Evolutionary conservation across 257 asterid genomes (phyloP).

Genomic region (Solanum neorickii): DNA sequence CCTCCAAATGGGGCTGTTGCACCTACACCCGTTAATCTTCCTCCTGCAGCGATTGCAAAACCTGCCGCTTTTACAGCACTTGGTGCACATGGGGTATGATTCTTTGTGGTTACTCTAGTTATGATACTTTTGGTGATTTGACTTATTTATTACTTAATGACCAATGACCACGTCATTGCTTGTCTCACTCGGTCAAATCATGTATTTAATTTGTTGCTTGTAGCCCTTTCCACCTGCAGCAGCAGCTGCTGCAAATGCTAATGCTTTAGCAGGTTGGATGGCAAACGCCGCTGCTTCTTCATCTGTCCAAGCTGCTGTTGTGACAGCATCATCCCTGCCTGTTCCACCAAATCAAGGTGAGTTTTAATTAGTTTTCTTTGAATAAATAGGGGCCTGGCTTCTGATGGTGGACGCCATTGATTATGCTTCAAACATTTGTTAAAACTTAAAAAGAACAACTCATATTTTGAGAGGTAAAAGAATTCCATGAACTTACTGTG

Average conservation of each 20-base stretch:
- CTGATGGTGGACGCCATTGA: neutral
- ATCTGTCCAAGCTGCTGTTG: conserved; percentile 95
- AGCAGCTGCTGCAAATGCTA: conserved; percentile 74
- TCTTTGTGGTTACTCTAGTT: neutral
- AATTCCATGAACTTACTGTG: neutral
- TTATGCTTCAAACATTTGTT: neutral
- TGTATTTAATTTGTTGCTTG: conserved; percentile 7
- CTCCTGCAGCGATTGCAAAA: conserved; percentile 67
- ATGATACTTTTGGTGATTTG: neutral
- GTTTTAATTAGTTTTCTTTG: neutral
- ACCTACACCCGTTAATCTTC: conserved; percentile 67
- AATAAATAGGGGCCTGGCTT: neutral
- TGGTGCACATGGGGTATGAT: conserved; percentile 83
- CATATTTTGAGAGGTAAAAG: neutral
- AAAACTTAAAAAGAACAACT: neutral
- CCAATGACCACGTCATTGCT: neutral
- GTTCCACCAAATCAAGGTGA: conserved; percentile 80
- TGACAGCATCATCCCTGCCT: conserved; percentile 82
- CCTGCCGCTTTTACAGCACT: conserved; percentile 64
- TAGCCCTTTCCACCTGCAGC: conserved; percentile 89
- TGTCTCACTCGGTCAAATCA: neutral
- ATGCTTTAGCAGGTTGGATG: conserved; percentile 98
- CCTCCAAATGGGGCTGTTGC: conserved; percentile 83
- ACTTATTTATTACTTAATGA: neutral
- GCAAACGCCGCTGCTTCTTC: conserved; percentile 90